Evolutionary conservation across 768 basidiomycete species (phyloP), one percentile per base, ranked within the genome.

Genomic region (Boletus huronensis): DNA sequence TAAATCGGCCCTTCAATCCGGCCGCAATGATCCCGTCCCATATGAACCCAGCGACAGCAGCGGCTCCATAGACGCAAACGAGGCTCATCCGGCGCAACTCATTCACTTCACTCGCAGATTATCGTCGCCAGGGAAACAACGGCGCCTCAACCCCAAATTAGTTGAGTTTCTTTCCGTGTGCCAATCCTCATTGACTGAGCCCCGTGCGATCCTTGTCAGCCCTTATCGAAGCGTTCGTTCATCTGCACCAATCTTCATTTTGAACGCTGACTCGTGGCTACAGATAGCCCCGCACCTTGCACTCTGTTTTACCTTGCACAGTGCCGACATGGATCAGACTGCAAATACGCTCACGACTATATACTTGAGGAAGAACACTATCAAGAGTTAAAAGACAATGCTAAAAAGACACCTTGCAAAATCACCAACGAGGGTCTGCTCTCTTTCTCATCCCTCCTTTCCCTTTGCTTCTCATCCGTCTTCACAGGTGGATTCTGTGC

Each of bases 271-370:
- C 38, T 14, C 13, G 21, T 45, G 21, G 29, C 44, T 21, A 38
- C 52, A 60, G 84, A 85, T 61, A 80, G 73, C 62, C 84, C 85
- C 2, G 79, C 85, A 23, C 84, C 85, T 16, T 87, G 85, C 64
- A 85, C 83, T 17, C 69, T 84, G 47, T 85, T 82, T 69, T 87
- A 85, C 64, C 72, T 87, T 26, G 76, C 81, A 29, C 75, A 73
- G 44, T 87, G 85, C 73, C 82, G 82, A 63, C 78, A 79, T 52
- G 83, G 81, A 16, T 63, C 70, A 9, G 76, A 77, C 25, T 87
- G 85, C 65, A 81, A 77, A 69, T 87, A 81, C 55, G 79, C 69
- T 14, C 85, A 87, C 53, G 80, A 87, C 60, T 87, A 85, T 62
- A 55, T 81, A 31, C 69, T 87, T 6, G 74, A 79, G 25, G 72